These are phyloP conservation scores for Zangia roseola DNA, from an alignment of 768 basidiomycete species.

Conservation along the genomic window DNA sequence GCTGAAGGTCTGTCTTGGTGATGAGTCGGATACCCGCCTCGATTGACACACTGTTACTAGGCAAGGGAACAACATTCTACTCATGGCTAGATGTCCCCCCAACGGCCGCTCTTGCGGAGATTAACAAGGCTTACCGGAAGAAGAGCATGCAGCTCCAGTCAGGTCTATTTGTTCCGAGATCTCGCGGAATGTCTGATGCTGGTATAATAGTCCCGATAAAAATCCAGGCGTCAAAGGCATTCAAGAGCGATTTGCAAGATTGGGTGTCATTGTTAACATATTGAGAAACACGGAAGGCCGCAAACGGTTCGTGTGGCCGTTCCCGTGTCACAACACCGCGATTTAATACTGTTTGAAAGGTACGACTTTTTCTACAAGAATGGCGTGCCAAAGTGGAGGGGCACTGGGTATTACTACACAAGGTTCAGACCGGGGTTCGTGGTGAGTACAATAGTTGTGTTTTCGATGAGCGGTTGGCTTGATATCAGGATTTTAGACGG, in stretches of 20 bases:
- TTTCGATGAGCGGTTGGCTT: neutral
- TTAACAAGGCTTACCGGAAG: slow-evolving; percentile 88
- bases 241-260: slow-evolving; percentile 88
- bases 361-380: slow-evolving; percentile 97
- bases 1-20: slow-evolving; percentile 60
- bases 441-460: slow-evolving; percentile 38
- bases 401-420: slow-evolving; percentile 94
- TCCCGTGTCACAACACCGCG: neutral
- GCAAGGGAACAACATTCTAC: slow-evolving; percentile 94
- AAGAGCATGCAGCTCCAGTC: slow-evolving; percentile 90
- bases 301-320: slow-evolving; percentile 55
- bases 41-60: slow-evolving; percentile 32
- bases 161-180: slow-evolving; percentile 29
- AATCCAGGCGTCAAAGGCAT: slow-evolving; percentile 80
- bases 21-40: neutral
- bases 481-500: slow-evolving; percentile 47
- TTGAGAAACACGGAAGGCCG: slow-evolving; percentile 73
- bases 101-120: slow-evolving; percentile 71
- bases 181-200: slow-evolving; percentile 5
- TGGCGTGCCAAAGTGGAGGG: slow-evolving; percentile 95
- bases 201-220: slow-evolving; percentile 79
- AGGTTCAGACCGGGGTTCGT: slow-evolving; percentile 92
- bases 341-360: slow-evolving; percentile 37
- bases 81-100: slow-evolving; percentile 83
- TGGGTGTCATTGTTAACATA: slow-evolving; percentile 84